Conservation (phyloP, 345 rosid genomes). For the Erucastrum elatum region DNA sequence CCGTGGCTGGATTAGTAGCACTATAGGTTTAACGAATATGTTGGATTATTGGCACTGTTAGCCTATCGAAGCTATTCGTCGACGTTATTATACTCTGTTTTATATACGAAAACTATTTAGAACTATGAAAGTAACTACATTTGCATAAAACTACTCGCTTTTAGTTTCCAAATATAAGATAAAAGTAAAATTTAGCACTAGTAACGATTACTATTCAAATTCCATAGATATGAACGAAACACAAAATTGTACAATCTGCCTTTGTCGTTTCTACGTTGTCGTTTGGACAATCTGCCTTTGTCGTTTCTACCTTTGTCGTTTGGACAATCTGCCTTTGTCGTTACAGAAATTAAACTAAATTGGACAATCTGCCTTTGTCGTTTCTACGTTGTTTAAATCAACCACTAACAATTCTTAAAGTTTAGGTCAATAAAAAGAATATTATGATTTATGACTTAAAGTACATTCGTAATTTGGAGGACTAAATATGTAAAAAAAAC, state of each 20-base stretch:
- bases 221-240: neutral
- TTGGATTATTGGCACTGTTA: no score
- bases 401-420: neutral
- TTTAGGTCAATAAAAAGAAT: neutral
- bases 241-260: neutral
- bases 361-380: neutral
- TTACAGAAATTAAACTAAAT: neutral
- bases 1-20: neutral
- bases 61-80: no score
- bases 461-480: no score
- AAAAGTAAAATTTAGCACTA: neutral
- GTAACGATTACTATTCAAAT: no score
- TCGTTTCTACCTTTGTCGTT: neutral
- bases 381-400: neutral
- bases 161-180: neutral
- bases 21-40: no score
- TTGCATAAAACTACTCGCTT: neutral
- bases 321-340: neutral
- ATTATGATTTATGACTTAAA: no score
- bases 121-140: neutral
- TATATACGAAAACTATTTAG: no score
- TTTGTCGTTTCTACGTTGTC: neutral
- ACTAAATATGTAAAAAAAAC: no score
- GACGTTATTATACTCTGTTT: no score
- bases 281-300: neutral